Percentiles rank a stretch among this genome's conserved stretches.
These are phyloP conservation scores for Lentinula sp. DNA, from an alignment of 768 basidiomycete species.

Conservation along the genomic window DNA sequence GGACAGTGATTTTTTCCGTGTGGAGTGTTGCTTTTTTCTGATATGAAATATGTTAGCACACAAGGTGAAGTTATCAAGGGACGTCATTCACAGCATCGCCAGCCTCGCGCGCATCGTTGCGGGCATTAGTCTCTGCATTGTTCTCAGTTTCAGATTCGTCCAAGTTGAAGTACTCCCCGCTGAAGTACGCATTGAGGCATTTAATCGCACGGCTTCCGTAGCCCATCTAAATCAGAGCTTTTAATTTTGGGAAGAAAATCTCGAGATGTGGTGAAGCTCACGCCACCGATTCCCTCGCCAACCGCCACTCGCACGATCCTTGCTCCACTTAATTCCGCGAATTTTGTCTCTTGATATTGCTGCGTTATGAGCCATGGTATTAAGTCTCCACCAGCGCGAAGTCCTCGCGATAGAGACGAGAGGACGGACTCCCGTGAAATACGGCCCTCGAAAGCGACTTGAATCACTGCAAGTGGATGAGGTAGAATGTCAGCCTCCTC, in stretches of 20 bases:
- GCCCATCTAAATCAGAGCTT: conserved; percentile 66
- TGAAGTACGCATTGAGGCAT: conserved; percentile 84
- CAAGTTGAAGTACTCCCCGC: conserved; percentile 85
- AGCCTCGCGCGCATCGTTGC: background rate
- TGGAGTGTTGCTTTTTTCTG: conserved; percentile 35
- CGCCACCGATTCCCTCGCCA: conserved; percentile 91
- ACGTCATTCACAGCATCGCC: conserved; percentile 25
- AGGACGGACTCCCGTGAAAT: conserved; percentile 82
- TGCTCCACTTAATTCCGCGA: conserved; percentile 87
- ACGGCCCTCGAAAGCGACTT: conserved; percentile 93
- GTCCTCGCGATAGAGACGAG: conserved; percentile 79
- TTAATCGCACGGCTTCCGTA: conserved; percentile 89
- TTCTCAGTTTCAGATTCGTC: conserved; percentile 59
- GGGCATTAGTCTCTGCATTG: background rate
- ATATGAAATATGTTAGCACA: conserved; percentile 21
- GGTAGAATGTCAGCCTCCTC: conserved; percentile 44
- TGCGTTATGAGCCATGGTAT: conserved; percentile 96
- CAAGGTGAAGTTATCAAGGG: background rate
- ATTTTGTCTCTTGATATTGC: conserved; percentile 94
- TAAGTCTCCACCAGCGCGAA: conserved; percentile 90
- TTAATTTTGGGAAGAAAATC: background rate
- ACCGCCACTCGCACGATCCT: conserved; percentile 90
- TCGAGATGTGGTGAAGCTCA: conserved; percentile 30
- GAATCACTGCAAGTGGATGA: conserved; percentile 91
- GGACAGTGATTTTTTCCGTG: conserved; percentile 73